Conservation (phyloP, 2,329 filamentous ascomycete species). For the Talaromyces verruculosus region DNA sequence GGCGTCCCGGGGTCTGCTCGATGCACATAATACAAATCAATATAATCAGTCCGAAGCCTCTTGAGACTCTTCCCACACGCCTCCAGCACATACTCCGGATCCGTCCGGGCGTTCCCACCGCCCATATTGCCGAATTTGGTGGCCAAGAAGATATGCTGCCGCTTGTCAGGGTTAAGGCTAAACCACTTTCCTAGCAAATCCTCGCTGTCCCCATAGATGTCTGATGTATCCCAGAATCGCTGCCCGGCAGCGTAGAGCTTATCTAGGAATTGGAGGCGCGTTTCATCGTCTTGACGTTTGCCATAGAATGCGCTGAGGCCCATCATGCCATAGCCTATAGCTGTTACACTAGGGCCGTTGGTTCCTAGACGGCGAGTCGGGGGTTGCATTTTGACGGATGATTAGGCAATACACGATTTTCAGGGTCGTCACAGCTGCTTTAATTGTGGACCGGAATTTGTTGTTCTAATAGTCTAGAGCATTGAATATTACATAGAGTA, state of each 20-base stretch:
- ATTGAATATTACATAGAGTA: not conserved
- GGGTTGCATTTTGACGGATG: not conserved
- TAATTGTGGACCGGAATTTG: not conserved
- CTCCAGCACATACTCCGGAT: not conserved
- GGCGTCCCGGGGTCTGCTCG: slow-evolving; percentile 42
- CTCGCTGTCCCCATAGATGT: not conserved
- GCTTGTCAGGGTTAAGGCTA: not conserved
- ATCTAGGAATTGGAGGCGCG: slow-evolving; percentile 49
- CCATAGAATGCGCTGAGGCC: slow-evolving; percentile 29
- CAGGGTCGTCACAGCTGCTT: not conserved
- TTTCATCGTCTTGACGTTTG: slow-evolving; percentile 37
- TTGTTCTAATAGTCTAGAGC: not conserved
- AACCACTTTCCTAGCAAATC: slow-evolving; percentile 3
- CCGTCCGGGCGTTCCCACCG: not conserved
- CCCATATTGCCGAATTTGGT: slow-evolving; percentile 7
- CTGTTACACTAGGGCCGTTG: slow-evolving; percentile 7
- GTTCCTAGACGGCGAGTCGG: slow-evolving; percentile 5
- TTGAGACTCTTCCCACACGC: slow-evolving; percentile 45
- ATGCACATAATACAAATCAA: slow-evolving; percentile 53
- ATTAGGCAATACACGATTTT: not conserved
- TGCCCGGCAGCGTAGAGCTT: slow-evolving; percentile 45
- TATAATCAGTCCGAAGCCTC: slow-evolving; percentile 43
- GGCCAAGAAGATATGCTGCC: not conserved
- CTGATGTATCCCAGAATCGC: slow-evolving; percentile 47
- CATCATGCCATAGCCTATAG: slow-evolving; percentile 16